Base-by-base conservation (phyloP, 2,329 filamentous ascomycete species). In the Fusarium sp. region DNA sequence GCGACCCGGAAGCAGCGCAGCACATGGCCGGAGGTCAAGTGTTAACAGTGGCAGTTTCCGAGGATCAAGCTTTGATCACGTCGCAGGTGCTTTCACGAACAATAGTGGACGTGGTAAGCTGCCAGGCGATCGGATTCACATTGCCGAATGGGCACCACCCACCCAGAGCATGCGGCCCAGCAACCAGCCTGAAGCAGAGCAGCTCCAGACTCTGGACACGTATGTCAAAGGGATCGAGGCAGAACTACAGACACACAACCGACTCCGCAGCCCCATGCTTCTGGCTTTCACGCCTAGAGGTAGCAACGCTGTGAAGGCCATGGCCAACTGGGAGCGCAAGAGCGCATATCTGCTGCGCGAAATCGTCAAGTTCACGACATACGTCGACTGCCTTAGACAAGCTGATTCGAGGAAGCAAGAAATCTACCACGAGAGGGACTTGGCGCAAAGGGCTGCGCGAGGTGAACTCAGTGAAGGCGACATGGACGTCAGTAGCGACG, bases 261-360 rank as follows among this genome's bases (percentile, higher is more conserved):
- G 95, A 80, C 87, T 98, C 74, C 91, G 96, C 75, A 91, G 91
- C 65, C 92, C 94, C 6, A 96, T 98, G 92, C 88, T 95, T 63
- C 88, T 98, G 62, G 95, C 96, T 14, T 98, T 97, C 81, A 95
- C 94, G 20, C 93, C 94, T 7, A 90, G 95, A 36, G 93, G 96
- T 70, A 88, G 90, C 42, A 98, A 98, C 79, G 90, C 92, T 22
- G 86, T 86, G 71, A 95, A 93, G 82, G 94, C 96, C 22, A 96
- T 98, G 93, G 88, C 92, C 26, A 99, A 99, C 82, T 99, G 96
- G 96, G 95, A 99, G 85, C 91, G 93, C 79, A 98, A 98, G 85
- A 97, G 94, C 63, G 92, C 94, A 36, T 98, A 98, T 80, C 85
- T 99, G 45, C 87, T 98, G 18, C 88, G 94, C 41, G 96, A 99